Evolutionary conservation across 129 eudicot genomes (phyloP).

Genomic region (Mikania micrantha): DNA sequence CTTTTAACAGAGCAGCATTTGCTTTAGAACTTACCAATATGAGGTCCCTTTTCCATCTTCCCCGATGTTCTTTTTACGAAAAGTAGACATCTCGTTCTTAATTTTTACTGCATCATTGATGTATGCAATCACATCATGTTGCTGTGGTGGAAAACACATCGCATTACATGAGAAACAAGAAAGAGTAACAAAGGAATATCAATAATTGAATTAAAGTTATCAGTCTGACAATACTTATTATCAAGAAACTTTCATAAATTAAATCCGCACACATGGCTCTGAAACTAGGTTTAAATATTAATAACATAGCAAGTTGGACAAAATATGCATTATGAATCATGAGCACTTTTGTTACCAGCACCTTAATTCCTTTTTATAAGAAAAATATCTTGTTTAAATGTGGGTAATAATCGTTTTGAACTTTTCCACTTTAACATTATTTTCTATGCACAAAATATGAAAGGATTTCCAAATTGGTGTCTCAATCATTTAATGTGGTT

Average conservation of each 20-base stretch:
- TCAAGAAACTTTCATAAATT: background rate
- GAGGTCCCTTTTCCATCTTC: conserved; percentile 56
- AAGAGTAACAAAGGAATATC: background rate
- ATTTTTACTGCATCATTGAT: conserved; percentile 48
- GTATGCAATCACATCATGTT: conserved; percentile 58
- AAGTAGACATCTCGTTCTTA: conserved; percentile 43
- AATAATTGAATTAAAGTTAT: background rate
- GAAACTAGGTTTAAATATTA: background rate
- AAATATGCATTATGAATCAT: background rate
- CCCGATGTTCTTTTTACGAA: conserved; percentile 50
- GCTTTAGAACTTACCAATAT: conserved; percentile 46
- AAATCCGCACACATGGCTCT: conserved; percentile 4
- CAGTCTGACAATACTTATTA: background rate
- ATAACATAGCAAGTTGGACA: background rate
- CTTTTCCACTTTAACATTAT: background rate
- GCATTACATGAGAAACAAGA: conserved; percentile 2
- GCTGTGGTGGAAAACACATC: conserved; percentile 39
- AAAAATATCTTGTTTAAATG: background rate
- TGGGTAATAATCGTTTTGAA: background rate
- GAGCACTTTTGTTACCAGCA: background rate
- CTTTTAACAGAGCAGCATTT: background rate
- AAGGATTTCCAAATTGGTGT: background rate
- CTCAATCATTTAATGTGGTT: background rate
- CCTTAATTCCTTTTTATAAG: background rate
- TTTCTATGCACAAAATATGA: background rate